Base-by-base conservation (phyloP, 2,329 filamentous ascomycete genomes). In the Massarina eburnea region DNA sequence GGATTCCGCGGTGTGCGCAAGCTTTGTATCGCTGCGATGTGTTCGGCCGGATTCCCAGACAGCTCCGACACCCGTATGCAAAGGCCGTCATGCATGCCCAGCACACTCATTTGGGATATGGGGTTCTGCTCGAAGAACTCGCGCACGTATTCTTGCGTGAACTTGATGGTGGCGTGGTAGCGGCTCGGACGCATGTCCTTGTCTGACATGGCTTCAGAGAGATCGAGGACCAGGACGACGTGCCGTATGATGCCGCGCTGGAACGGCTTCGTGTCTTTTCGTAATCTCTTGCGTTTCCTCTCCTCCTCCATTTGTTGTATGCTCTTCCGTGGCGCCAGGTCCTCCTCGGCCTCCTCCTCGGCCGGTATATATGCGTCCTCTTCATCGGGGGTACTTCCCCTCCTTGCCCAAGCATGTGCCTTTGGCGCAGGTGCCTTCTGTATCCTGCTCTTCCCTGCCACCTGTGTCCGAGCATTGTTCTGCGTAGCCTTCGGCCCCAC, bases 51-150 rank as follows among this genome's bases (percentile, higher is more conserved):
- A 64, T 96, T 96, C 8, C 94, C 94, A 44, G 88, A 87, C 77
- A 97, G 85, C 64, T 96, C 89, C 64, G 88, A 94, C 52, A 99
- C 82, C 30, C 89, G 79, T 19, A 95, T 77, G 2, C 91, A 91
- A 14, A 97, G 78, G 14, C 94, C 94, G 67, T 97, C 94, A 51
- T 89, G 83, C 88, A 97, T 96, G 40, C 89, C 92, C 30, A 99
- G 77, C 22, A 99, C 86, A 19, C 88, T 91, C 45, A 99, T 81
- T 72, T 99, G 94, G 8, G 91, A 95, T 56, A 99, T 97, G 9
- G 94, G 94, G 62, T 99, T 99, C 72, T 99, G 94, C 72, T 97
- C 94, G 66, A 97, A 99, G 73, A 90, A 99, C 69, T 96, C 92
- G 48, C 85, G 81, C 39, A 97, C 87, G 70, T 97, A 99, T 46